Evolutionary conservation across 2,329 filamentous ascomycete genomes (phyloP), one percentile per base, ranked within the genome.

Genomic region (Ceratocystis diversiconidia): DNA sequence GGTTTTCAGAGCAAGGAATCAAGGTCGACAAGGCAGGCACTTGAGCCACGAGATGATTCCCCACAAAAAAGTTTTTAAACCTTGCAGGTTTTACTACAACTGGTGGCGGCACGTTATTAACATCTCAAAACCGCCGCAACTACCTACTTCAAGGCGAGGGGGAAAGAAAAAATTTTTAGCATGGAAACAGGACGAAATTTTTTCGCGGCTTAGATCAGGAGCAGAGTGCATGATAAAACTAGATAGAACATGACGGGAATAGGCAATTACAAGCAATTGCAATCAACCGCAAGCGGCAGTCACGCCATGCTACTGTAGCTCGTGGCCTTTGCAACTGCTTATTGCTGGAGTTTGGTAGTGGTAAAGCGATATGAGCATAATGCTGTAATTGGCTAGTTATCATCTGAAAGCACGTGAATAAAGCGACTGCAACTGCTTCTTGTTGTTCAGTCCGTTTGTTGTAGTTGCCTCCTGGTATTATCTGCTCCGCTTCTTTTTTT

Each of bases 11-110:
- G 32, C 52, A 57, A 7, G 60, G 36, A 61, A 44, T 61, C 36
- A 22, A 28, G 22, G 28, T 61, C 60, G 19, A 61, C 32, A 61
- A 61, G 59, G 43, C 60, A 43, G 19, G 60, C 60, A 61, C 60
- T 57, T 28, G 52, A 22, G 52, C 52, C 52, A 57, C 25, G 32
- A 63, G n/a, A 48, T 48, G 48, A 57, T 55, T 55, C 62, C 48
- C 62, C 62, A 63, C 62, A 63, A 63, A 63, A 63, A 62, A 46
- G 52, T 32, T 57, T 57, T 57, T 57, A 57, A 57, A 57, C 52
- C 52, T 57, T 57, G 52, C 52, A 57, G 15, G 5, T 28, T 28
- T 22, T 15, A 57, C 6, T 1, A 30, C 10, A 57, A 25, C 25
- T 57, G 17, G 22, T 28, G 36, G 36, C 36, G 46, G 46, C 46